phyloP scores from a whole-genome alignment of 192 early-diverging fungal species.

The Oehlia diaphana region DNA sequence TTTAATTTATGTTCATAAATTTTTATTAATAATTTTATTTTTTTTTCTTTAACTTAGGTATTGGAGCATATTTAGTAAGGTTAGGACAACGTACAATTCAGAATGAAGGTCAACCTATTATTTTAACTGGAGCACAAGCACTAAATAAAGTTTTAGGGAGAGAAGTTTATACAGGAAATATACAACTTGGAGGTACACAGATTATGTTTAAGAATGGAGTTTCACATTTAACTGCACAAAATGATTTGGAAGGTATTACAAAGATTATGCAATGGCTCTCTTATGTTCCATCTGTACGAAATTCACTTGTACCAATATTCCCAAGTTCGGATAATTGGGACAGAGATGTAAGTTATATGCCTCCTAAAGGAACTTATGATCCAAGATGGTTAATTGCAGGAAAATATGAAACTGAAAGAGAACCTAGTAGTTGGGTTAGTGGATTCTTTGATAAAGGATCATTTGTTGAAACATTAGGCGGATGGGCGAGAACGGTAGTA shows the following conservation, averaged over 20 bases:
- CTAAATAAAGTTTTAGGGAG: conserved; percentile 98
- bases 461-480: conserved; percentile 92
- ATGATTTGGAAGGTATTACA: conserved; percentile 90
- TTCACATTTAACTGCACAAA: conserved; percentile 93
- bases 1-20: not conserved
- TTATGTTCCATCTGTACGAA: conserved; percentile 78
- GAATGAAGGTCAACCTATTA: conserved; percentile 98
- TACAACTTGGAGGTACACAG: conserved; percentile 97
- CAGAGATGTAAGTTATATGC: conserved; percentile 78
- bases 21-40: not conserved
- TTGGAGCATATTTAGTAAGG: conserved; percentile 98
- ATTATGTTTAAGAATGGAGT: conserved; percentile 99
- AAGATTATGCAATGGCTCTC: conserved; percentile 94
- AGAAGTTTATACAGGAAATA: conserved; percentile 96
- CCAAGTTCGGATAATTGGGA: conserved; percentile 74
- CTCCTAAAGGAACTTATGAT: conserved; percentile 85
- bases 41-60: conserved; percentile 44
- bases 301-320: conserved; percentile 67
- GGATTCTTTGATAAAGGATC: conserved; percentile 99
- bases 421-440: conserved; percentile 61
- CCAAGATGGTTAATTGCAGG: conserved; percentile 90
- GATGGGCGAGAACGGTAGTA: conserved; percentile 94
- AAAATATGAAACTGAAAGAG: conserved; percentile 59
- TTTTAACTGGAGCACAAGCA: conserved; percentile 94
- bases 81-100: conserved; percentile 97